phyloP scores from a whole-genome alignment of 2,329 filamentous ascomycete species.

The Ceratocystis albifundus region DNA sequence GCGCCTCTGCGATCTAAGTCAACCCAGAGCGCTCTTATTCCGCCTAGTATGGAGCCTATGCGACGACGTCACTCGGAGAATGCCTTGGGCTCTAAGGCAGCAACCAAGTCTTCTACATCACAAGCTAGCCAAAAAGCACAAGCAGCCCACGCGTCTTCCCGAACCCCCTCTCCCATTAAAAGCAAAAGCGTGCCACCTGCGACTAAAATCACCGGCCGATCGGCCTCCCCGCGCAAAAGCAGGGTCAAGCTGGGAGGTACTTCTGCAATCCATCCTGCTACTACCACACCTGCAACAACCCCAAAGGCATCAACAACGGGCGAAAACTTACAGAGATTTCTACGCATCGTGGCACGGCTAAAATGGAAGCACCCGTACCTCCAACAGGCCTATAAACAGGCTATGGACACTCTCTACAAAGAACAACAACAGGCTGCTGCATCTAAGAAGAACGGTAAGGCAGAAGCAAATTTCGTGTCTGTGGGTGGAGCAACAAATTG shows the following conservation, averaged over 20 bases:
- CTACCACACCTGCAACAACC: conserved; percentile 5
- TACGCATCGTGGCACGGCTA: conserved; percentile 34
- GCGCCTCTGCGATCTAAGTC: neutral
- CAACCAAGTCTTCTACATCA: neutral
- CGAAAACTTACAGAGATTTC: conserved; percentile 23
- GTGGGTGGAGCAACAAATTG: conserved; percentile 11
- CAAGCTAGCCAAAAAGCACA: neutral
- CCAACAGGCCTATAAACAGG: conserved; percentile 44
- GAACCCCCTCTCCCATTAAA: neutral
- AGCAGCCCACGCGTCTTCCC: neutral
- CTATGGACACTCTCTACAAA: conserved; percentile 29
- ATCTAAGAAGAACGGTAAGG: neutral
- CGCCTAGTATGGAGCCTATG: neutral
- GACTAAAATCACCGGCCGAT: neutral
- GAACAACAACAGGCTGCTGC: neutral
- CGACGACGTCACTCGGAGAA: neutral
- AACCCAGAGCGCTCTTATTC: neutral
- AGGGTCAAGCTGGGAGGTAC: neutral
- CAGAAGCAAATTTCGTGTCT: neutral
- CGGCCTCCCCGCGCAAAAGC: neutral
- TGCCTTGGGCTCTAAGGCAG: neutral
- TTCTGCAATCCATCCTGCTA: conserved; percentile 5
- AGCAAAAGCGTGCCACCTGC: neutral
- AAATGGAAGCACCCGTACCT: conserved; percentile 54
- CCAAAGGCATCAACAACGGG: conserved; percentile 10